phyloP scores from a whole-genome alignment of 2,329 filamentous ascomycete genomes.

The Zasmidium angulare region DNA sequence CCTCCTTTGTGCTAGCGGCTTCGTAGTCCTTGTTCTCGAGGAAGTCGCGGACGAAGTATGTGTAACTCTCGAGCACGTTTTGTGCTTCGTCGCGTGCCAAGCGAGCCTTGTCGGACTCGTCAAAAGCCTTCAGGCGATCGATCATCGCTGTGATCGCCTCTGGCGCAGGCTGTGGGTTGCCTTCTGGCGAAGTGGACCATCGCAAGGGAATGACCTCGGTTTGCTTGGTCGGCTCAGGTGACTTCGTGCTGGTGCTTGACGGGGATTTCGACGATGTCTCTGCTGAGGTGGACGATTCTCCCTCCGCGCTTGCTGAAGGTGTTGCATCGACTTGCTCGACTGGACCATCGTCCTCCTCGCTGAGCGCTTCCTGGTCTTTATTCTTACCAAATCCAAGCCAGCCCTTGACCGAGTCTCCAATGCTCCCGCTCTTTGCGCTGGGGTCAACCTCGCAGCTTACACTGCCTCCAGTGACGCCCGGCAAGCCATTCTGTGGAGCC shows the following conservation, averaged over 20 bases:
- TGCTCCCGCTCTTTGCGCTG: constrained; percentile 68
- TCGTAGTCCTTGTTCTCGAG: constrained; percentile 75
- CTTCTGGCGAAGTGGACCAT: constrained; percentile 45
- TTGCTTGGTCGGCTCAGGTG: constrained; percentile 51
- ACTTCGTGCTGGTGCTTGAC: constrained; percentile 45
- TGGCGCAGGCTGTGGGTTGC: constrained; percentile 58
- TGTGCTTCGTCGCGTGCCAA: constrained; percentile 78
- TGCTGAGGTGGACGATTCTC: constrained; percentile 28
- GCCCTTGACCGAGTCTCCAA: constrained; percentile 94
- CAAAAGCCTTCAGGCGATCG: constrained; percentile 74
- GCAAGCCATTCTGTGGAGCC: constrained; percentile 70
- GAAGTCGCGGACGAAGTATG: constrained; percentile 83
- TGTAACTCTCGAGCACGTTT: constrained; percentile 91
- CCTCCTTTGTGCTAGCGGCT: constrained; percentile 65
- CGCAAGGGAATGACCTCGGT: constrained; percentile 54
- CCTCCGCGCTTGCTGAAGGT: constrained; percentile 35
- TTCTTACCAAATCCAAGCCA: constrained; percentile 91
- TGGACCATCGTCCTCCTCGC: constrained; percentile 56
- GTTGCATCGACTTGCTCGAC: constrained; percentile 43
- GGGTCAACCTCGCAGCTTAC: constrained; percentile 83
- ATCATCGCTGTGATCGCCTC: constrained; percentile 62
- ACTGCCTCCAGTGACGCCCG: constrained; percentile 71
- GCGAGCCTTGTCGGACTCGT: constrained; percentile 77
- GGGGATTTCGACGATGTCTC: constrained; percentile 41
- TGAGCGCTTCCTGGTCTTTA: constrained; percentile 74